Base-by-base conservation (phyloP, 148 eudicot species). In the Fagopyrum esculentum region DNA sequence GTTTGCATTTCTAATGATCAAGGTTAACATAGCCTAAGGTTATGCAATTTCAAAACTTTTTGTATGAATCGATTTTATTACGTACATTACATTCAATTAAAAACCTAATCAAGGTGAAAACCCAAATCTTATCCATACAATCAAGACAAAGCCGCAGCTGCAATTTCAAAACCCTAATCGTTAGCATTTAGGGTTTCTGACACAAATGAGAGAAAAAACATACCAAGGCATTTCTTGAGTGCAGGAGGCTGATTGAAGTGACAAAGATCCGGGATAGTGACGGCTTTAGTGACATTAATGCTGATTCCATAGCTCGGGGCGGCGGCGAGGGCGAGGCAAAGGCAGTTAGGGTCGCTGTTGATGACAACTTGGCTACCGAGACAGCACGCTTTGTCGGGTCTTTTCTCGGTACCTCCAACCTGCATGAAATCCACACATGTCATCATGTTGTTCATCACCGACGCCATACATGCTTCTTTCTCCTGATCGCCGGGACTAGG, bases 141-240 rank as follows among this genome's bases (percentile, higher is more conserved):
- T 35, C 40, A 2, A 35, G 40, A 2, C 40, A 35, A 35, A 35
- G 40, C 40, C 40, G 40, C 40, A 35, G 40, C 40, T 35, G 40
- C 40, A 35, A 35, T 35, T 35, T 35, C 40, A 35, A 35, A 35
- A 35, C 40, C 40, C 40, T 35, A 35, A 35, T 35, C 1, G 40
- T 35, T 35, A 35, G 40, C 40, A 35, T 35, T 35, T 1, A 35
- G 40, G 40, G 40, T 35, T 35, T 35, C 3, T 35, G 3, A 35
- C 40, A 35, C 40, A 35, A 35, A 35, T 35, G 40, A 35, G 40
- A 35, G 40, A 59, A 9, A 26, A 26, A 6, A 22, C 3, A 6
- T 64, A 64, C 70, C 70, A 64, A 64, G 70, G 46, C 70, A 64
- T 12, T 64, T 64, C 45, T 45, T 11, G 46, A 64, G 46, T 6